Evolutionary conservation across 2,329 filamentous ascomycete species (phyloP), one percentile per base, ranked within the genome.

Genomic region (Pestalotiopsis sp.): DNA sequence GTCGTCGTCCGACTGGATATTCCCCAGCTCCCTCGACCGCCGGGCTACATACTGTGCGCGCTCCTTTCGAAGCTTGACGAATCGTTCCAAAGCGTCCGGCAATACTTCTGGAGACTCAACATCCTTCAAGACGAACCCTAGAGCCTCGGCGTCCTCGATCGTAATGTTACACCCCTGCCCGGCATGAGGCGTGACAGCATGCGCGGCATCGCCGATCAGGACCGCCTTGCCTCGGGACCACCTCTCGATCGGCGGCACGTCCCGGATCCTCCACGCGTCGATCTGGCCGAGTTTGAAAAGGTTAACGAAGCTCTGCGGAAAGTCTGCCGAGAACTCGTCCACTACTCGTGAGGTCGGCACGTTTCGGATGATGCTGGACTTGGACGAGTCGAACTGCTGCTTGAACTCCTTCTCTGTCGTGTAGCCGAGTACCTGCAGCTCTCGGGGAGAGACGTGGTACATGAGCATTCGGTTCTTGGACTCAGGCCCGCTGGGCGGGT

Each of bases 71-170:
- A 74, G 39, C n/a, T 56, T 12, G 70, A 72, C 69, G 66, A 74
- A 75, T 38, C 49, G 70, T 20, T 70, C 41, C 12, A 73, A 39
- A 7, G 45, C 64, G n/a, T 20, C n/a, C 14, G 64, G 17, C 3
- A 58, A 11, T 36, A 17, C 25, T 39, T 25, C 14, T 60, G 67
- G 38, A 17, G 49, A 25, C 38, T 64, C 27, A 13, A 62, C 38
- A 27, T 67, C 66, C 66, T 36, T 56, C 31, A 69, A 66, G 23
- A 68, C 27, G 12, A 39, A 41, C 9, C 64, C 27, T 27, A 75
- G 66, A 4, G 71, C 72, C 58, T 74, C 74, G 5, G 73, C 72
- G 38, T 75, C 73, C 64, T 75, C 74, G 20, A 75, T 74, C 12
- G 71, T 72, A 39, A 75, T 70, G 45, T 74, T 75, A 56, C 68